A percentile compares a stretch with the other conserved stretches of the same genome.
Conservation (phyloP, 495 filamentous ascomycete genomes). For the Melanomma pulvis-pyrius region DNA sequence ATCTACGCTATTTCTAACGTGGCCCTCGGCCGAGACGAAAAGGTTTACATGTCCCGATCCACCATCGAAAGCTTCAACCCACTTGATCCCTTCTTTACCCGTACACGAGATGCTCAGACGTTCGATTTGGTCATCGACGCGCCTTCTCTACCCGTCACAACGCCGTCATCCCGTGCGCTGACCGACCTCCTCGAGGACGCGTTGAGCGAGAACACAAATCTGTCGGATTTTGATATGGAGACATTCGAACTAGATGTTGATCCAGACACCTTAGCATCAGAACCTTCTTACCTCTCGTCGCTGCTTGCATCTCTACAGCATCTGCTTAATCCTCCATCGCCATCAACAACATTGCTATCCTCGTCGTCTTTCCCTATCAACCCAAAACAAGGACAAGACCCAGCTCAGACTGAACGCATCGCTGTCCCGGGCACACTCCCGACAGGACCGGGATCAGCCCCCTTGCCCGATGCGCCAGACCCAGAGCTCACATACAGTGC, state of each 20-base stretch:
- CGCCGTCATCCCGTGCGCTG: slow-evolving; percentile 12
- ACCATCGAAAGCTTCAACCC: slow-evolving; percentile 71
- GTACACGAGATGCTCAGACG: slow-evolving; percentile 69
- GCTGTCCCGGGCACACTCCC: slow-evolving; percentile 70
- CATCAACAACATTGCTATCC: slow-evolving; percentile 30
- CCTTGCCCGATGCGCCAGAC: slow-evolving; percentile 69
- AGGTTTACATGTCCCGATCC: slow-evolving; percentile 77
- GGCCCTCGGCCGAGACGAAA: slow-evolving; percentile 85
- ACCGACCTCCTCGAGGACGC: slow-evolving; percentile 20
- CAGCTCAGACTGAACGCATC: slow-evolving; percentile 45
- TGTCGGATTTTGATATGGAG: slow-evolving; percentile 21
- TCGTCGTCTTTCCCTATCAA: slow-evolving; percentile 43
- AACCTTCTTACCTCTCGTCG: slow-evolving; percentile 44
- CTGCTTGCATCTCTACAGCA: slow-evolving; percentile 32
- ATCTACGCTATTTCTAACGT: slow-evolving; percentile 72
- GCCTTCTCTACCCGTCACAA: slow-evolving; percentile 24
- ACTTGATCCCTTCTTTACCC: slow-evolving; percentile 80
- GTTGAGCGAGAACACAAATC: slow-evolving; percentile 4
- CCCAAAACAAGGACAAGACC: background rate
- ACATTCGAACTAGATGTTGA: slow-evolving; percentile 24
- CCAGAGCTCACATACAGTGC: slow-evolving; percentile 40
- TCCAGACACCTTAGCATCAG: slow-evolving; percentile 9
- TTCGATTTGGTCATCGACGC: slow-evolving; percentile 73
- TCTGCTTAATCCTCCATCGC: slow-evolving; percentile 37
- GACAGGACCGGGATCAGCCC: slow-evolving; percentile 73